Evolutionary conservation across 2,329 filamentous ascomycete species (phyloP).

Genomic region (Fusarium anthophilum): DNA sequence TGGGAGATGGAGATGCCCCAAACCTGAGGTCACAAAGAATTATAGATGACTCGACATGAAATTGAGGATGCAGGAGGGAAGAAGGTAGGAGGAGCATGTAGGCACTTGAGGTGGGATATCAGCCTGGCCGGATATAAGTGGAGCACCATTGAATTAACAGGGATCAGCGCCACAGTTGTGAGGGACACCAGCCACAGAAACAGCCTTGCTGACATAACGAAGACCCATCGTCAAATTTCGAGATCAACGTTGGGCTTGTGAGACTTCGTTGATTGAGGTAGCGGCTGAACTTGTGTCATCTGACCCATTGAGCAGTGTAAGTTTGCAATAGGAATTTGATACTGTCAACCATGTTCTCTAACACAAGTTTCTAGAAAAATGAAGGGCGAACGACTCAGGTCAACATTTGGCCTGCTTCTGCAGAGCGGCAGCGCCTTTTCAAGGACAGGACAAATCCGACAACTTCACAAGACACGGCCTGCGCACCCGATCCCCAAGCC

Average conservation of each 20-base stretch:
- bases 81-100: slow-evolving; percentile 24
- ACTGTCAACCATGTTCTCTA: background rate
- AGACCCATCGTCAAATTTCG: slow-evolving; percentile 44
- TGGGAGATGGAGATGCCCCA: background rate
- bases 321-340: background rate
- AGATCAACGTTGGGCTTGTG: slow-evolving; percentile 33
- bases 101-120: slow-evolving; percentile 26
- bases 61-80: slow-evolving; percentile 28
- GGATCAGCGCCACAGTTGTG: slow-evolving; percentile 22
- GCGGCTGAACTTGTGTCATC: slow-evolving; percentile 32
- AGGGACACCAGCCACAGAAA: background rate
- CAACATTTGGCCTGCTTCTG: slow-evolving; percentile 46
- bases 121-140: slow-evolving; percentile 36
- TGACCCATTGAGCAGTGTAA: slow-evolving; percentile 36
- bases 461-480: slow-evolving; percentile 54
- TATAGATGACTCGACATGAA: slow-evolving; percentile 4
- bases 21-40: background rate
- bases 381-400: slow-evolving; percentile 46
- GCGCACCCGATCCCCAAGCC: slow-evolving; percentile 67
- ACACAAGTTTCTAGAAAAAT: slow-evolving; percentile 39
- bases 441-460: slow-evolving; percentile 52
- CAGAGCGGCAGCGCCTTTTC: slow-evolving; percentile 46
- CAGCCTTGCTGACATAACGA: slow-evolving; percentile 49
- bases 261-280: slow-evolving; percentile 32
- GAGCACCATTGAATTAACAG: slow-evolving; percentile 15